Evolutionary conservation across 225 moss, liverwort and hornwort genomes (phyloP).

Genomic region (Polytrichum formosum): DNA sequence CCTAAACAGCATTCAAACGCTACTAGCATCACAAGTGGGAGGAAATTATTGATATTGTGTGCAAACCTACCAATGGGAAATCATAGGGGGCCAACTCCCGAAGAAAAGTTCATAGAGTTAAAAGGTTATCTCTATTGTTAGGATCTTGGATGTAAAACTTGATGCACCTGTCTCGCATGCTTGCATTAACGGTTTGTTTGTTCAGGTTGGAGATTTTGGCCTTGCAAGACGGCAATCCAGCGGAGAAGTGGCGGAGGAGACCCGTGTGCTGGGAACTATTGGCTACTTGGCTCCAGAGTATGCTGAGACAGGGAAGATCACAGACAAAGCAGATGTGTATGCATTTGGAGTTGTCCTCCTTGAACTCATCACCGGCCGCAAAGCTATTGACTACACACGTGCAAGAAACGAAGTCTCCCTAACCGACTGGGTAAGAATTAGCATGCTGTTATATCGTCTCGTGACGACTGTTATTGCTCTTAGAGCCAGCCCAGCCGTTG

Average conservation of each 20-base stretch:
- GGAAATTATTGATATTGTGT: no score
- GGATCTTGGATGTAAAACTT: no score
- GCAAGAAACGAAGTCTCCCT: conserved; percentile 30
- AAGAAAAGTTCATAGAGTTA: no score
- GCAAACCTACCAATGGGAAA: no score
- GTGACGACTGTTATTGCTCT: no score
- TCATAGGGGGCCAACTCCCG: no score
- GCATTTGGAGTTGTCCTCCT: conserved; percentile 78
- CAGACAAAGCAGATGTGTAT: conserved; percentile 85
- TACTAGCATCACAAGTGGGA: no score
- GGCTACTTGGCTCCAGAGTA: conserved; percentile 82
- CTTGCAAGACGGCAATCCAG: conserved; percentile 60
- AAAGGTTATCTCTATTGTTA: no score
- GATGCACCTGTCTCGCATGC: not conserved
- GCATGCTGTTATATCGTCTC: no score
- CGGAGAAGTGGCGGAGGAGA: conserved; percentile 56
- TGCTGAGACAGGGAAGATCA: conserved; percentile 63
- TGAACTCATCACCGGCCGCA: conserved; percentile 78
- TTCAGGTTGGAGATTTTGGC: conserved; percentile 69
- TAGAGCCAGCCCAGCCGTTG: no score
- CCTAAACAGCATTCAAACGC: no score
- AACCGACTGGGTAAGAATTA: conserved; percentile 52
- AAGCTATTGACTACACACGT: conserved; percentile 56
- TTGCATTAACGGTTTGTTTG: not conserved
- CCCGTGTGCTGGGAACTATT: conserved; percentile 66